A percentile compares a stretch with the other conserved stretches of the same genome.
These are phyloP conservation scores for Colletotrichum gloeosporioides DNA, from an alignment of 2,329 filamentous ascomycete species.

Conservation along the genomic window DNA sequence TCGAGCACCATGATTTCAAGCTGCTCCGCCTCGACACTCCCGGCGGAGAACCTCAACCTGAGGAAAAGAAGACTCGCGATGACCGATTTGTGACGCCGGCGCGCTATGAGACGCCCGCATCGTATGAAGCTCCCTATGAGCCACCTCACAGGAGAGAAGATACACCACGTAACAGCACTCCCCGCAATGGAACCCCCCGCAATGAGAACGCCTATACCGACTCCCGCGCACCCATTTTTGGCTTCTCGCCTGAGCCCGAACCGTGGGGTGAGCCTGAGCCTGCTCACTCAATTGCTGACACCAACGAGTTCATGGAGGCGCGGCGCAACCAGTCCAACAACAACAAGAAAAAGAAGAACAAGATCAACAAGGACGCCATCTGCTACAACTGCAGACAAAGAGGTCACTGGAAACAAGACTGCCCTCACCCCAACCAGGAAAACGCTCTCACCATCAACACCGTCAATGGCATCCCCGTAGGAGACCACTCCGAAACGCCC, in stretches of 20 bases:
- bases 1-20: slow-evolving; percentile 82
- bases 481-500: background rate
- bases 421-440: background rate
- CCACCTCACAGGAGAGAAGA: background rate
- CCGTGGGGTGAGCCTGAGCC: background rate
- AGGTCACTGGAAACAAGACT: background rate
- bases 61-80: background rate
- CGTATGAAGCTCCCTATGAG: background rate
- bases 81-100: background rate
- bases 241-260: background rate
- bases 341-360: background rate
- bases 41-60: background rate
- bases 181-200: background rate
- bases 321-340: background rate
- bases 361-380: background rate
- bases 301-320: background rate
- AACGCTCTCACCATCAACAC: background rate
- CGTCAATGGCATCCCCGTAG: background rate
- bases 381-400: slow-evolving; percentile 3
- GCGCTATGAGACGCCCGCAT: background rate
- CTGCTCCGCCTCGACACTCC: slow-evolving; percentile 64
- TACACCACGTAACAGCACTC: background rate
- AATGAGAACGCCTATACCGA: background rate
- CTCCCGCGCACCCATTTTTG: background rate
- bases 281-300: background rate